Conservation (phyloP, 148 eudicot species). For the Vaccinium myrtillus region DNA sequence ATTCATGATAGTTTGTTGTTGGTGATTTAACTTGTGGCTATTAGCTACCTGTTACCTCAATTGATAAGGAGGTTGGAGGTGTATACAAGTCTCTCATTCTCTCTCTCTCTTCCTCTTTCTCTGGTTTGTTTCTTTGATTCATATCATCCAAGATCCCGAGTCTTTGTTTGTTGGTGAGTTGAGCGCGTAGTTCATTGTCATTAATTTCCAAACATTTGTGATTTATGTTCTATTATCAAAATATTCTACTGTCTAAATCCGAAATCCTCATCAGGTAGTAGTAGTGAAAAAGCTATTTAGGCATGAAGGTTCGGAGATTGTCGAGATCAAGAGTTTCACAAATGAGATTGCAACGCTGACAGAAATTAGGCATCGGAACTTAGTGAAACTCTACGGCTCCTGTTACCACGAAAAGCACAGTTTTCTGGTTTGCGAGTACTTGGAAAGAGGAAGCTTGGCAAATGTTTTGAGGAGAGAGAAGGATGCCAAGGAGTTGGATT, state of each 20-base stretch:
- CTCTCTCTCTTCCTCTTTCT: too few relatives aligned
- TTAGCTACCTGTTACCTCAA: too few relatives aligned
- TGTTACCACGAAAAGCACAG: background rate
- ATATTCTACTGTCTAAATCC: too few relatives aligned
- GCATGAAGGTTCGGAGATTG: background rate
- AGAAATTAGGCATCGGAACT: constrained; percentile 10
- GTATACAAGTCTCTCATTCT: too few relatives aligned
- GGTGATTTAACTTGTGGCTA: background rate
- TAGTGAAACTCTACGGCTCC: constrained; percentile 12
- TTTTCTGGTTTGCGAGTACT: constrained; percentile 5
- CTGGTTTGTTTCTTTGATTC: too few relatives aligned
- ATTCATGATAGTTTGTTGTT: background rate
- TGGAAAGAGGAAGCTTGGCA: constrained; percentile 16
- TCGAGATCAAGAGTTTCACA: background rate
- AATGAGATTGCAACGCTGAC: constrained; percentile 18
- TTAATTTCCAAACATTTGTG: too few relatives aligned
- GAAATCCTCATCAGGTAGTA: too few relatives aligned
- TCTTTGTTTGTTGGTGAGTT: too few relatives aligned
- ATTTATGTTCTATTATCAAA: too few relatives aligned
- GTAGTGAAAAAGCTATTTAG: background rate
- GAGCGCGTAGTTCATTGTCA: too few relatives aligned
- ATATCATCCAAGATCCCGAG: too few relatives aligned
- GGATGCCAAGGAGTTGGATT: background rate
- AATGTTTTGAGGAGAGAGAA: background rate
- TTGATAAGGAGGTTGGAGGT: too few relatives aligned